phyloP scores from a whole-genome alignment of 2,329 filamentous ascomycete species.

The Pseudodiploospora longispora region DNA sequence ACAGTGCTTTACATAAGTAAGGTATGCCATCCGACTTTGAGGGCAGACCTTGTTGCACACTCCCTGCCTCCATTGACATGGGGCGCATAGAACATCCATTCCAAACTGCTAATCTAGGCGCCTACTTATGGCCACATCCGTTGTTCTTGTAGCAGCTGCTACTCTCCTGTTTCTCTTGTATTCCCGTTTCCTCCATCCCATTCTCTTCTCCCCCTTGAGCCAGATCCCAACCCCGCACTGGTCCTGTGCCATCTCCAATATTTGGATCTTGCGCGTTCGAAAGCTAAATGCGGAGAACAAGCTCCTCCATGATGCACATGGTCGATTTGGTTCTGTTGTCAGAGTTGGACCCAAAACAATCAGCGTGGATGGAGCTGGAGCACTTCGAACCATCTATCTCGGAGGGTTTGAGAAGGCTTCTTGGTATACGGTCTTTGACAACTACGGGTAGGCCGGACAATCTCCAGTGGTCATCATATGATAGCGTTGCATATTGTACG shows the following conservation, averaged over 20 bases:
- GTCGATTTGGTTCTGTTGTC: not conserved
- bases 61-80: no score
- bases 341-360: not conserved
- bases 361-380: not conserved
- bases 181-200: not conserved
- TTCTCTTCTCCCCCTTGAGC: not conserved
- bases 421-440: not conserved
- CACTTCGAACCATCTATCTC: not conserved
- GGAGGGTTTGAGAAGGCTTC: not conserved
- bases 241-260: not conserved
- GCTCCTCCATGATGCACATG: not conserved
- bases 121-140: no score
- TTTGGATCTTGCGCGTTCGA: not conserved
- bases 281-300: not conserved
- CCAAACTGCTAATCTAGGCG: no score
- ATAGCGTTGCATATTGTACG: not conserved
- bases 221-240: not conserved
- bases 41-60: no score
- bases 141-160: no score
- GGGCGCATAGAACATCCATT: no score
- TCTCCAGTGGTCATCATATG: not conserved
- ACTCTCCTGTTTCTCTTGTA: no score
- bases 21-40: no score
- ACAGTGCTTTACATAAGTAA: no score
- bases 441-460: not conserved